phyloP scores from a whole-genome alignment of 331 rosid genomes.

The Rhamnella rubrinervis region DNA sequence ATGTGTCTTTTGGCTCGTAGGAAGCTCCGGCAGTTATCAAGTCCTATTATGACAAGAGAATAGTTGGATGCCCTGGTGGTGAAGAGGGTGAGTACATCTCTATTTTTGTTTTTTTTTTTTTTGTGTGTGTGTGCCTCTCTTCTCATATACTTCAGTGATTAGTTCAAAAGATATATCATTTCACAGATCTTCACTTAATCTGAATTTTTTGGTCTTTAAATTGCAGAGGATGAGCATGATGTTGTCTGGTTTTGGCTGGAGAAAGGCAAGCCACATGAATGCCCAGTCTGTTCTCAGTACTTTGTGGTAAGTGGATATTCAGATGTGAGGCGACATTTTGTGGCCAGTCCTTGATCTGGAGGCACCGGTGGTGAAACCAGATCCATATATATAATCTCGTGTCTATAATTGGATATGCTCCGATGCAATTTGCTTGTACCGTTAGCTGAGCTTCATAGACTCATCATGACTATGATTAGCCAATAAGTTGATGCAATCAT shows the following conservation, averaged over 20 bases:
- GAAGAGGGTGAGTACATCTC: constrained; percentile 67
- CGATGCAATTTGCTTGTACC: neutral
- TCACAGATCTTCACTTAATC: neutral
- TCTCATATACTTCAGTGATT: neutral
- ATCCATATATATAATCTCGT: neutral
- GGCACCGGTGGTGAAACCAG: neutral
- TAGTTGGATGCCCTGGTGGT: constrained; percentile 95
- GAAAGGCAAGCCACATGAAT: constrained; percentile 76
- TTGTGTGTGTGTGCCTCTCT: too few species aligned
- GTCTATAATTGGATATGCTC: constrained; percentile 4
- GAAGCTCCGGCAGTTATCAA: constrained; percentile 74
- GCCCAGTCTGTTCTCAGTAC: constrained; percentile 81
- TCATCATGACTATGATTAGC: constrained; percentile 3
- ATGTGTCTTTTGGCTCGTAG: constrained; percentile 37
- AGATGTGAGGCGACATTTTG: constrained; percentile 8
- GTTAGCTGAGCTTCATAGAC: constrained; percentile 5
- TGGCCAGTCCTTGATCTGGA: neutral
- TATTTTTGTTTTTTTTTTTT: neutral
- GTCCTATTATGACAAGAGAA: constrained; percentile 79
- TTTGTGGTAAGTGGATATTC: constrained; percentile 61
- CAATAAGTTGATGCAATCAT: too few species aligned
- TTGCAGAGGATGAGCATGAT: constrained; percentile 91
- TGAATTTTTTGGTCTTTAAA: constrained; percentile 25
- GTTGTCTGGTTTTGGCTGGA: constrained; percentile 97
- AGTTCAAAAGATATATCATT: constrained; percentile 16